Conservation (phyloP, 495 filamentous ascomycete genomes). For the Aspergillus heteromorphus region DNA sequence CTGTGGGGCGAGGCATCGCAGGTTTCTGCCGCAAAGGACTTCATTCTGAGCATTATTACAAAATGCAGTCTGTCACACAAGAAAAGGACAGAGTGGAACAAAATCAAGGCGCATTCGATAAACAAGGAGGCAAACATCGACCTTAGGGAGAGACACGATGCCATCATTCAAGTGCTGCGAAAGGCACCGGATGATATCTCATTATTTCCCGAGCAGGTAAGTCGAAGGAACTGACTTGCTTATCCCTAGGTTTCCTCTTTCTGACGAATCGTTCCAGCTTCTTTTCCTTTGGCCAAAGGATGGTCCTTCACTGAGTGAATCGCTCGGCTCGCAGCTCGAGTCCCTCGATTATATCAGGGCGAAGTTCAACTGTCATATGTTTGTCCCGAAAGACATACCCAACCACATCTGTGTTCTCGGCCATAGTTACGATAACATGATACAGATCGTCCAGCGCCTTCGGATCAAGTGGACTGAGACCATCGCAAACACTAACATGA, state of each 20-base stretch:
- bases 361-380: slow-evolving; percentile 23
- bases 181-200: slow-evolving; percentile 21
- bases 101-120: slow-evolving; percentile 11
- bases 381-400: slow-evolving; percentile 27
- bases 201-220: slow-evolving; percentile 23
- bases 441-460: slow-evolving; percentile 31
- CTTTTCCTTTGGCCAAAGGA: slow-evolving; percentile 43
- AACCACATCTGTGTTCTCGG: slow-evolving; percentile 23
- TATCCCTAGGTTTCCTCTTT: not conserved
- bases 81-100: slow-evolving; percentile 19
- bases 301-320: slow-evolving; percentile 27
- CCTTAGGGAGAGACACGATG: slow-evolving; percentile 20
- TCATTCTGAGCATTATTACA: slow-evolving; percentile 16
- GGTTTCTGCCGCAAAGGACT: slow-evolving; percentile 21
- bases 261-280: slow-evolving; percentile 13
- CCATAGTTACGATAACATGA: slow-evolving; percentile 19
- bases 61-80: slow-evolving; percentile 14
- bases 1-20: slow-evolving; percentile 21
- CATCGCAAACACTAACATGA: slow-evolving; percentile 25
- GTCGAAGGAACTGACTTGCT: not conserved
- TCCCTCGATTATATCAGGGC: slow-evolving; percentile 41
- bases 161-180: slow-evolving; percentile 21
- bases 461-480: slow-evolving; percentile 28
- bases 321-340: slow-evolving; percentile 43
- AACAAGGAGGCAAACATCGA: slow-evolving; percentile 17